A percentile compares a stretch with the other conserved stretches of the same genome.
These are phyloP conservation scores for Carallia pectinifolia DNA, from an alignment of 345 rosid genomes.

Conservation along the genomic window DNA sequence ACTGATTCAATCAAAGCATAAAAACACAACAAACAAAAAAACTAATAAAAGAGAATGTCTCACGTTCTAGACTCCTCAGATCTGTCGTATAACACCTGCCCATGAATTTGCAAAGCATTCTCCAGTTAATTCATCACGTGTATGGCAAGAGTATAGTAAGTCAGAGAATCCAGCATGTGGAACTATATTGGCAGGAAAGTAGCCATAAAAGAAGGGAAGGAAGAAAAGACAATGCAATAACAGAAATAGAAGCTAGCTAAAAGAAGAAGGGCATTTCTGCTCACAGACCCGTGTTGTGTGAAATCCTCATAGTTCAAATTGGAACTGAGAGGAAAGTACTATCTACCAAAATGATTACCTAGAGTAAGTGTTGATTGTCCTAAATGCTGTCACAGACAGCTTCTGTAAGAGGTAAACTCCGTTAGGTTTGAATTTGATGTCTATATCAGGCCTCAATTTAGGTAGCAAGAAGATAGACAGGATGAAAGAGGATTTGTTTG, in stretches of 20 bases:
- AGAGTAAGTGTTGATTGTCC: not conserved
- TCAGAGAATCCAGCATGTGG: too few species aligned
- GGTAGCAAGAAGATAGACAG: not conserved
- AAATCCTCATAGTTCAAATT: not conserved
- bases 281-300: not conserved
- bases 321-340: not conserved
- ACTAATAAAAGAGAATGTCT: slow-evolving; percentile 2
- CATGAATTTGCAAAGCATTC: slow-evolving; percentile 8
- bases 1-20: not conserved
- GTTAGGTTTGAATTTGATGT: too few species aligned
- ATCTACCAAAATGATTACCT: not conserved
- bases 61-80: slow-evolving; percentile 34
- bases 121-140: not conserved
- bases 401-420: not conserved
- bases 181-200: too few species aligned
- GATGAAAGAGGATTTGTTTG: not conserved
- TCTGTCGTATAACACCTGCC: slow-evolving; percentile 32
- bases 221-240: too few species aligned
- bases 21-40: not conserved
- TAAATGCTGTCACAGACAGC: not conserved
- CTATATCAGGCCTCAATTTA: not conserved
- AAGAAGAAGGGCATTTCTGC: too few species aligned
- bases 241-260: too few species aligned
- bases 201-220: too few species aligned
- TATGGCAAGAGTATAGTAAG: too few species aligned